Percentiles rank a stretch among this genome's conserved stretches.
Conservation (phyloP, 805 yeast species). For the Lachancea nothofagi region DNA sequence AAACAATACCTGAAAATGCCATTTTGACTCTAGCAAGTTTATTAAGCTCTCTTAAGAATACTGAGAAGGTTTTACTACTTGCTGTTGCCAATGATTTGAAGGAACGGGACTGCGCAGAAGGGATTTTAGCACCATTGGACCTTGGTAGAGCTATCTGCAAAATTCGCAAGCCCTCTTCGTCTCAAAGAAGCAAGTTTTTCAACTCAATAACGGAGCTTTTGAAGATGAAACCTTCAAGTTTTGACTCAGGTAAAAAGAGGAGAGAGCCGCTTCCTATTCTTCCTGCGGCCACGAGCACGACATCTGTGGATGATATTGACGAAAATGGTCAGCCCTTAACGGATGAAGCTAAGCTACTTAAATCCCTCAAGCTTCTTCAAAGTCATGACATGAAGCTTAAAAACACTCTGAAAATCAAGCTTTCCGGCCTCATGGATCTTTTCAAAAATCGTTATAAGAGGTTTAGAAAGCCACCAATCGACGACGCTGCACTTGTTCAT, state of each 20-base stretch:
- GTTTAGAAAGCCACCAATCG: conserved; percentile 86
- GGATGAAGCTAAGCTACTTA: conserved; percentile 34
- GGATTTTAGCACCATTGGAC: conserved; percentile 16
- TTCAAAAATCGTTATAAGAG: conserved; percentile 83
- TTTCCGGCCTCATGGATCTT: conserved; percentile 83
- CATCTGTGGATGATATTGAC: conserved; percentile 15
- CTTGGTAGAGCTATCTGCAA: conserved; percentile 41
- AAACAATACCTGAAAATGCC: conserved; percentile 62
- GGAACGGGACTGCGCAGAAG: conserved; percentile 41
- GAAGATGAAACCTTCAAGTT: conserved; percentile 62
- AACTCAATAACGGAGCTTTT: conserved; percentile 48
- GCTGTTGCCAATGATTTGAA: conserved; percentile 59
- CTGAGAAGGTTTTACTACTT: conserved; percentile 67
- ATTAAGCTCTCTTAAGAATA: conserved; percentile 59
- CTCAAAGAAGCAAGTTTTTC: conserved; percentile 56
- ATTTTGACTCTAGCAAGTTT: conserved; percentile 66
- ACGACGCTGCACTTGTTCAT: conserved; percentile 66
- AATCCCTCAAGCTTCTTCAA: conserved; percentile 41
- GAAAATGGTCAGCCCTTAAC: conserved; percentile 31
- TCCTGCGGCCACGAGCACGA: conserved; percentile 31
- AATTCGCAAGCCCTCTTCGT: conserved; percentile 42
- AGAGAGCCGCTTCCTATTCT: conserved; percentile 37
- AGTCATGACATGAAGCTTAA: conserved; percentile 76
- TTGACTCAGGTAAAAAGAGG: conserved; percentile 54
- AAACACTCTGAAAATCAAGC: conserved; percentile 76